phyloP scores from a whole-genome alignment of 2,329 filamentous ascomycete genomes.

The Colletotrichum incanum region DNA sequence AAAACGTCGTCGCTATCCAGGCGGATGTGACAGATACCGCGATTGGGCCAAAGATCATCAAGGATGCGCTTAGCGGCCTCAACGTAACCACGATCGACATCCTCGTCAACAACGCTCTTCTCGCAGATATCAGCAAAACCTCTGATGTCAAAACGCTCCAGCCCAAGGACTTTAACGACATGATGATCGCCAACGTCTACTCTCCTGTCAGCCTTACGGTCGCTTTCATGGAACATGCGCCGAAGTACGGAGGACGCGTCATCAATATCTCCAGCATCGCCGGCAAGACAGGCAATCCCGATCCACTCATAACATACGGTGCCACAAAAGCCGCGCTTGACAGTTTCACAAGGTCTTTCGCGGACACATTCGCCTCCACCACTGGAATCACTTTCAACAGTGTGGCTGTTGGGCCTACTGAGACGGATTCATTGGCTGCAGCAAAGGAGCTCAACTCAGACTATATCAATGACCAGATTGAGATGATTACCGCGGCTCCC shows the following conservation, averaged over 20 bases:
- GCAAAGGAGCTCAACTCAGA: background rate
- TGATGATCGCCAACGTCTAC: conserved; percentile 28
- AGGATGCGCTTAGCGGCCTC: background rate
- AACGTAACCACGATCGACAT: conserved; percentile 11
- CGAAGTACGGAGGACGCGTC: conserved; percentile 25
- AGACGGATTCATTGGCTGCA: conserved; percentile 32
- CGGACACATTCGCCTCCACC: conserved; percentile 49
- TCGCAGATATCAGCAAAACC: background rate
- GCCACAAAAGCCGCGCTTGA: conserved; percentile 54
- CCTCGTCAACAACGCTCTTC: conserved; percentile 26
- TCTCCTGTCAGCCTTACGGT: conserved; percentile 50
- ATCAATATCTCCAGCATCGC: conserved; percentile 28
- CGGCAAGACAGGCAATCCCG: background rate
- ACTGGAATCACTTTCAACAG: conserved; percentile 50
- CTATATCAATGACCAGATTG: background rate
- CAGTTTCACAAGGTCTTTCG: conserved; percentile 49
- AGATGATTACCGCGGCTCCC: background rate
- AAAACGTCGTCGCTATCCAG: conserved; percentile 11
- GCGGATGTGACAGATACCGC: conserved; percentile 10
- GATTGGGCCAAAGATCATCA: background rate
- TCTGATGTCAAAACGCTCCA: background rate
- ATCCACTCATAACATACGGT: conserved; percentile 45
- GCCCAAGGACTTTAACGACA: background rate
- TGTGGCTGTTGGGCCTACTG: conserved; percentile 50
- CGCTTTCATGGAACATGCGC: conserved; percentile 48